These are phyloP conservation scores for Hericium erinaceus DNA, from an alignment of 768 basidiomycete species.

Conservation along the genomic window DNA sequence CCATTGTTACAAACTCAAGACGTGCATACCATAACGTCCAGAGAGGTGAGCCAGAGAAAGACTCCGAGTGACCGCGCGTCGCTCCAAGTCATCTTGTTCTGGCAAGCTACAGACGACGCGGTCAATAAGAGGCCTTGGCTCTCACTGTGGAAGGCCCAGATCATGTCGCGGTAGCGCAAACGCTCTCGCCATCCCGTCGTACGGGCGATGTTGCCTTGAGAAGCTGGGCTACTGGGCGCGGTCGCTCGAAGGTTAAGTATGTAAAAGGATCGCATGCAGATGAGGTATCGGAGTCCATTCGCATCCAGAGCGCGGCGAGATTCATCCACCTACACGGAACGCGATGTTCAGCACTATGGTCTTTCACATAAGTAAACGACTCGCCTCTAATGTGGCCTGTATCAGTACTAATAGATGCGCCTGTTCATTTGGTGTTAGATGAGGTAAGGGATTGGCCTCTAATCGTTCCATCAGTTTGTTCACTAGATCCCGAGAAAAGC, in stretches of 20 bases:
- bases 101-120: slow-evolving; percentile 62
- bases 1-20: background rate
- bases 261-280: slow-evolving; percentile 87
- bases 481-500: slow-evolving; percentile 55
- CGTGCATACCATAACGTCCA: slow-evolving; percentile 61
- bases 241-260: slow-evolving; percentile 67
- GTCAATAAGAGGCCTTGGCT: slow-evolving; percentile 77
- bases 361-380: slow-evolving; percentile 9
- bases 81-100: slow-evolving; percentile 82
- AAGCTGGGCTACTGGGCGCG: slow-evolving; percentile 35
- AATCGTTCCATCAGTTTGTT: slow-evolving; percentile 52
- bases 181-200: slow-evolving; percentile 57
- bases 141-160: slow-evolving; percentile 97
- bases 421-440: slow-evolving; percentile 72
- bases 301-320: slow-evolving; percentile 86
- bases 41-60: slow-evolving; percentile 78
- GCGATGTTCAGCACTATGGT: background rate
- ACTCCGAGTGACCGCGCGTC: slow-evolving; percentile 84
- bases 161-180: slow-evolving; percentile 87
- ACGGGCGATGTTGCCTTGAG: slow-evolving; percentile 31
- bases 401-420: slow-evolving; percentile 78
- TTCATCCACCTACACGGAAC: slow-evolving; percentile 61
- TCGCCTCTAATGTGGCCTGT: slow-evolving; percentile 79
- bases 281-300: slow-evolving; percentile 87
- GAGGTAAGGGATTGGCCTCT: slow-evolving; percentile 54